A percentile compares a stretch with the other conserved stretches of the same genome.
Evolutionary conservation across 2,329 filamentous ascomycete species (phyloP).

Genomic region (Trichoderma sp.): DNA sequence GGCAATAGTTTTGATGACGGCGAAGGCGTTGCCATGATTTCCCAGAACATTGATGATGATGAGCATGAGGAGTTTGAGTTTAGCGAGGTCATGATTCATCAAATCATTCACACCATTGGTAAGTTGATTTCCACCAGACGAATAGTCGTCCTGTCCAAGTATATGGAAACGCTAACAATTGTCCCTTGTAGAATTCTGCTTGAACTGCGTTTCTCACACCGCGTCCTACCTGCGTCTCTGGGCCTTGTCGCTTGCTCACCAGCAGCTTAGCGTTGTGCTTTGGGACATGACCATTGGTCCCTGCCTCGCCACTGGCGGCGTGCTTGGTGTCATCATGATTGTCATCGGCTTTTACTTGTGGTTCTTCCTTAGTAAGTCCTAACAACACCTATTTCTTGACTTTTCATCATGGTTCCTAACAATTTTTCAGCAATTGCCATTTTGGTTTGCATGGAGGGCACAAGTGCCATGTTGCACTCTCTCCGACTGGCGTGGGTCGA

Average conservation of each 20-base stretch:
- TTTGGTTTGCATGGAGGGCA: slow-evolving; percentile 92
- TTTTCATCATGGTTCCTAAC: slow-evolving; percentile 27
- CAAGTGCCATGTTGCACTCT: slow-evolving; percentile 91
- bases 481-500: slow-evolving; percentile 94
- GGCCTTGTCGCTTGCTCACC: slow-evolving; percentile 94
- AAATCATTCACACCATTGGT: slow-evolving; percentile 98
- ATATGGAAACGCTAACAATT: neutral
- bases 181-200: slow-evolving; percentile 74
- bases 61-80: slow-evolving; percentile 98
- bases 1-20: slow-evolving; percentile 63
- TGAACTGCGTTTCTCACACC: slow-evolving; percentile 98
- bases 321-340: slow-evolving; percentile 72
- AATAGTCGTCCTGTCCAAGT: neutral
- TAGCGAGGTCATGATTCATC: slow-evolving; percentile 95
- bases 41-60: slow-evolving; percentile 77
- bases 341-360: slow-evolving; percentile 82
- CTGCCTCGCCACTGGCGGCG: slow-evolving; percentile 65
- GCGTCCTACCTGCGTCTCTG: slow-evolving; percentile 98
- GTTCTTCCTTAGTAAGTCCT: slow-evolving; percentile 69
- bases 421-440: slow-evolving; percentile 48
- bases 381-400: neutral
- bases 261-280: slow-evolving; percentile 92
- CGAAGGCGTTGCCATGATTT: slow-evolving; percentile 83
- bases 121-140: slow-evolving; percentile 37
- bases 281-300: slow-evolving; percentile 93